Evolutionary conservation across 2,329 filamentous ascomycete species (phyloP).

Genomic region (Colletotrichum tofieldiae): DNA sequence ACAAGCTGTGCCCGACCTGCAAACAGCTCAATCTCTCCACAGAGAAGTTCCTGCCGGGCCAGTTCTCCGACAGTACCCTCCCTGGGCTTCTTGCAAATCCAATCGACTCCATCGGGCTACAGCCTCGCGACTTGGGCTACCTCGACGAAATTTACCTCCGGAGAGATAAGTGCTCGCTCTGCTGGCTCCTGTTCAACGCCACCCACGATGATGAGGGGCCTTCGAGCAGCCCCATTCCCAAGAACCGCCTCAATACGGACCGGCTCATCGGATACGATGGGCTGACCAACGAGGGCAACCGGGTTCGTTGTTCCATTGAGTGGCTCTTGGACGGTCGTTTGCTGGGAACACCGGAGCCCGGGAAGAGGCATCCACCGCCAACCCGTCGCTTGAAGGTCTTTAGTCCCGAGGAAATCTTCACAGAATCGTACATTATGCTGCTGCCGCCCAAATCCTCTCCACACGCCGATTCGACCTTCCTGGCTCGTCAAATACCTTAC

Average conservation of each 20-base stretch:
- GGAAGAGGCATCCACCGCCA: too few species aligned
- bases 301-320: neutral
- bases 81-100: neutral
- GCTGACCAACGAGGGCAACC: neutral
- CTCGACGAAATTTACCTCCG: neutral
- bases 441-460: too few species aligned
- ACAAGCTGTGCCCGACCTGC: neutral
- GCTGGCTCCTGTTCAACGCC: slow-evolving; percentile 7
- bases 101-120: neutral
- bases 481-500: neutral
- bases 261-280: neutral
- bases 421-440: too few species aligned
- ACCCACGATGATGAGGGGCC: neutral
- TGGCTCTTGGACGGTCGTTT: neutral
- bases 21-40: neutral
- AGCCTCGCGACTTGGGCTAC: neutral
- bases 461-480: neutral
- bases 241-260: neutral
- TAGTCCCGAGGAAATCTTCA: too few species aligned
- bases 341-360: too few species aligned
- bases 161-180: neutral
- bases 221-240: neutral
- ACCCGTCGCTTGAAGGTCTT: too few species aligned
- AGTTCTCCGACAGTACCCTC: neutral
- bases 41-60: neutral